Evolutionary conservation across 306 rosid genomes (phyloP).

Genomic region (Argentina anserina): DNA sequence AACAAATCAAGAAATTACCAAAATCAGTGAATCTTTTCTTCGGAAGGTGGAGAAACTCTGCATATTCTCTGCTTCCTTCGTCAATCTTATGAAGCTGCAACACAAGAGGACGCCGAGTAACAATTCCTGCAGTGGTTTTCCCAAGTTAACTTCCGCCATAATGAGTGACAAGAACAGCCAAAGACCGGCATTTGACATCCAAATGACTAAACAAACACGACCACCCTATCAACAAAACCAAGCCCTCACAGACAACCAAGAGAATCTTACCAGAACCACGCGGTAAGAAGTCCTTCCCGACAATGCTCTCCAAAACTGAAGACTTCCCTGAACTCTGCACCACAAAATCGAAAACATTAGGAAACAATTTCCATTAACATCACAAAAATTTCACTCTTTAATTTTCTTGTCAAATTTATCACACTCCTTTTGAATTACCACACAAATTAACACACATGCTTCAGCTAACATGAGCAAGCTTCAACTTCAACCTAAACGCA

Average conservation of each 20-base stretch:
- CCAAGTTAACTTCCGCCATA: background rate
- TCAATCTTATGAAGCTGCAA: conserved; percentile 83
- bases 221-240: background rate
- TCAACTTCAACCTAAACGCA: background rate
- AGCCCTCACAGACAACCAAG: background rate
- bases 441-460: background rate
- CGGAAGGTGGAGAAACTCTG: conserved; percentile 82
- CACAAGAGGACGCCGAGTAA: conserved; percentile 87
- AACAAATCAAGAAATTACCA: no score
- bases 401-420: background rate
- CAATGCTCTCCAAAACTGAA: conserved; percentile 84
- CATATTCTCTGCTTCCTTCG: conserved; percentile 85
- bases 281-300: conserved; percentile 95
- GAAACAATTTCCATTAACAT: background rate
- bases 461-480: background rate
- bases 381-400: background rate
- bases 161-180: background rate
- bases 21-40: conserved; percentile 75
- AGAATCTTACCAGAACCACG: conserved; percentile 79
- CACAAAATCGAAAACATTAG: conserved; percentile 18
- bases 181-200: background rate
- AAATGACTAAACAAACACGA: background rate
- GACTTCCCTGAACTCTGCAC: conserved; percentile 91
- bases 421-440: background rate
- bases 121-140: conserved; percentile 64